phyloP scores from a whole-genome alignment of 768 basidiomycete genomes.

The Tylopilus subfusipes region DNA sequence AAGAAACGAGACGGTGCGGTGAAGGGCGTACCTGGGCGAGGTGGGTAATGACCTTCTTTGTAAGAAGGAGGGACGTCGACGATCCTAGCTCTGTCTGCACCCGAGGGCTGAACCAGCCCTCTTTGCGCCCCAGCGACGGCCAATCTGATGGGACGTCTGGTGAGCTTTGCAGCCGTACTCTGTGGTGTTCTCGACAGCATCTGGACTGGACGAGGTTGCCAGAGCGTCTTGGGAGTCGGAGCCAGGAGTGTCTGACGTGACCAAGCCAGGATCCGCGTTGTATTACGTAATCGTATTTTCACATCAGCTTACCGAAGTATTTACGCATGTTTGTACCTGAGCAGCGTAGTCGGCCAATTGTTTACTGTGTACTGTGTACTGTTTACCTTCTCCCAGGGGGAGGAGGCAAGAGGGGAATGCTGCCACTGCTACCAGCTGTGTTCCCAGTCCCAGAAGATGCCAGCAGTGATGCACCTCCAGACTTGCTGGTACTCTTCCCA shows the following conservation, averaged over 20 bases:
- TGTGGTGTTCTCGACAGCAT: slow-evolving; percentile 62
- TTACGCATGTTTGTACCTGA: too few species aligned
- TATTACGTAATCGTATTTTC: slow-evolving; percentile 28
- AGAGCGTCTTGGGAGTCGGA: not conserved
- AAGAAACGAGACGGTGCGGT: not conserved
- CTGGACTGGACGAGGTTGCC: slow-evolving; percentile 7
- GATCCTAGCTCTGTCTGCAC: slow-evolving; percentile 77
- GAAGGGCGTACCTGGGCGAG: slow-evolving; percentile 55
- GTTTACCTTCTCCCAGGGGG: slow-evolving; percentile 66
- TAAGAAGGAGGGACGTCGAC: slow-evolving; percentile 77
- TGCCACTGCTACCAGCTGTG: slow-evolving; percentile 30
- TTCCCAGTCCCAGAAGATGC: slow-evolving; percentile 31
- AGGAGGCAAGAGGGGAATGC: slow-evolving; percentile 77
- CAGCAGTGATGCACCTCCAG: slow-evolving; percentile 36
- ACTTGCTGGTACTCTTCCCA: slow-evolving; percentile 51
- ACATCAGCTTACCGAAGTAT: too few species aligned
- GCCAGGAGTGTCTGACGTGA: not conserved
- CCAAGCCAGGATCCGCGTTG: slow-evolving; percentile 2
- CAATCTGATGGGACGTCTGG: slow-evolving; percentile 24
- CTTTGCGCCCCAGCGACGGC: slow-evolving; percentile 38
- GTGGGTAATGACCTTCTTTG: slow-evolving; percentile 65
- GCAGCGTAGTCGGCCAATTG: too few species aligned
- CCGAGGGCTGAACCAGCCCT: slow-evolving; percentile 76
- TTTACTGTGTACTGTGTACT: too few species aligned
- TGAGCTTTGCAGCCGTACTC: slow-evolving; percentile 28